Evolutionary conservation across 208 protist species (phyloP), one percentile per base, ranked within the genome.

Genomic region (Wallacemonas sp.): DNA sequence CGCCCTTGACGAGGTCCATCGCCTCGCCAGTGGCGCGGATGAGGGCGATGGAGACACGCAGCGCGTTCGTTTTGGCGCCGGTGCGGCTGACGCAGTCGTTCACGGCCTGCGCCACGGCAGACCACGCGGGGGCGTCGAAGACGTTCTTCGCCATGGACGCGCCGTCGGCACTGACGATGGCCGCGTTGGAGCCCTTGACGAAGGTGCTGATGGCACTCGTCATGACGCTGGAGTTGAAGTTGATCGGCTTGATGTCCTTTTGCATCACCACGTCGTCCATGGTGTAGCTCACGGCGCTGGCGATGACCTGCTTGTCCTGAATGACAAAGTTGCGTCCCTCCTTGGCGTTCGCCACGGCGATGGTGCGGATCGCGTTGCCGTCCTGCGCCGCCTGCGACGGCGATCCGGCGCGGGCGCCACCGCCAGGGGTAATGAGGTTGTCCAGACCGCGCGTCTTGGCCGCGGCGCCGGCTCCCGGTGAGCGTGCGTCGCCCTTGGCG

Each of bases 161-260:
- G 70, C 68, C 78, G 64, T 85, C 76, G 2, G 63, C 56, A 4
- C 69, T 41, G 41, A 90, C 27, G 21, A 90, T 27, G 19, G 74
- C 72, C 9, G 70, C 76, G 74, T 86, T 90, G 69, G 72, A 80
- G 55, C 84, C 84, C 16, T 76, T 68, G 21, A 78, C 17, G 44
- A 83, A 90, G 38, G 71, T 60, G 6, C n/a, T 56, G 29, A 75
- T 69, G 48, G 78, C 66, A 30, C 55, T 39, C 14, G 73, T 64
- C 8, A 82, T 65, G 39, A 70, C 49, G 26, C 60, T 62, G 23
- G 66, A 68, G n/a, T 65, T 44, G 48, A 81, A 17, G 29, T 27
- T 44, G 4, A 17, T 55, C 36, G 62, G 26, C 48, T 52, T 72
- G n/a, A 68, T 27, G 17, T 76, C 44, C 19, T 30, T 43, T 17